phyloP scores from a whole-genome alignment of 805 yeast species.

The Komagataella mondaviorum region DNA sequence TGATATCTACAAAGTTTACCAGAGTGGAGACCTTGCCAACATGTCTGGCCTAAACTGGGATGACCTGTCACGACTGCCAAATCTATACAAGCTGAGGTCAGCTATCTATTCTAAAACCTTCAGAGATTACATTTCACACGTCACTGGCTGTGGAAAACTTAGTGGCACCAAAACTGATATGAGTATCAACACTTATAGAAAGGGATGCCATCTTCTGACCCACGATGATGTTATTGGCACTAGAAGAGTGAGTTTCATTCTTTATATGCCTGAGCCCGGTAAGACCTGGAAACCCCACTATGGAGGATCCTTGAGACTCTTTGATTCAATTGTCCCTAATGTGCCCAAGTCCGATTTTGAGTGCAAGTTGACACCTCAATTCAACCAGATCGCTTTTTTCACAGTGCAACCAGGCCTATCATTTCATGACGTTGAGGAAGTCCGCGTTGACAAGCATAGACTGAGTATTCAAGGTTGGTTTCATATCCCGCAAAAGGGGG shows the following conservation, averaged over 20 bases:
- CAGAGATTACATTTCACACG: conserved; percentile 60
- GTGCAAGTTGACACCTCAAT: conserved; percentile 71
- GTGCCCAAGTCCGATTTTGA: conserved; percentile 75
- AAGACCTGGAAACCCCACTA: conserved; percentile 79
- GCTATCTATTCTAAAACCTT: conserved; percentile 82
- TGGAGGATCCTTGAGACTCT: conserved; percentile 86
- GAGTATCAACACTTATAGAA: conserved; percentile 81
- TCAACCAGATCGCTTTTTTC: conserved; percentile 93
- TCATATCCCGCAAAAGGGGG: conserved; percentile 92
- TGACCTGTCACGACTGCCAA: conserved; percentile 62
- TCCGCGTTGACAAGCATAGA: conserved; percentile 79
- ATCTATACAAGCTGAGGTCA: conserved; percentile 64
- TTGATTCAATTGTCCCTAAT: conserved; percentile 77
- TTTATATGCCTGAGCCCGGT: conserved; percentile 89
- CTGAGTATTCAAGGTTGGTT: conserved; percentile 97
- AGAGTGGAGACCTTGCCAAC: conserved; percentile 86
- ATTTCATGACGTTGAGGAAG: conserved; percentile 98
- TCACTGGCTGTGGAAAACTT: conserved; percentile 79
- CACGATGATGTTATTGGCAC: conserved; percentile 98
- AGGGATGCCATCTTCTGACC: conserved; percentile 86
- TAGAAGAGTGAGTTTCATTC: conserved; percentile 81
- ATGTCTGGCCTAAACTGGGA: conserved; percentile 71
- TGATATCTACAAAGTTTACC: conserved; percentile 87
- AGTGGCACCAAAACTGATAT: conserved; percentile 89
- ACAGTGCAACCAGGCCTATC: conserved; percentile 93